Conservation (phyloP, 31 red algal species). For the Porphyra umbilicalis region DNA sequence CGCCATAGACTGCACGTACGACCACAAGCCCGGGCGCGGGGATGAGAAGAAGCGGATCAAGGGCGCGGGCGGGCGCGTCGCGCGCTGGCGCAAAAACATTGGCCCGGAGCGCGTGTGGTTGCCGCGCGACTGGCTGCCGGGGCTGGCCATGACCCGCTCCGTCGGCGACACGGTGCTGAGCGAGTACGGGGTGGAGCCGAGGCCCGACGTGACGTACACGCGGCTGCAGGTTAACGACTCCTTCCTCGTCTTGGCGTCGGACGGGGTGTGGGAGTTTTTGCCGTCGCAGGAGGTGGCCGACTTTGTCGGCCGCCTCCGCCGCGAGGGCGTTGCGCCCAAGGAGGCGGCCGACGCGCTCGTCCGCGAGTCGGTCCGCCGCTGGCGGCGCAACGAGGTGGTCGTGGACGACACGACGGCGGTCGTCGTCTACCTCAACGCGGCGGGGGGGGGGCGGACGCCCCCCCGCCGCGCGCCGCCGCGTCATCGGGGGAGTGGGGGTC, state of each 20-base stretch:
- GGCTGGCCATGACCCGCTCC: constrained; percentile 90
- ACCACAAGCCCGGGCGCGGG: constrained; percentile 72
- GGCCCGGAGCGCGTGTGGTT: constrained; percentile 87
- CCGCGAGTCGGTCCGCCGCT: constrained; percentile 59
- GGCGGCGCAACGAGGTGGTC: constrained; percentile 63
- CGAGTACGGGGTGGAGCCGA: constrained; percentile 38
- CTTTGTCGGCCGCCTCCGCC: constrained; percentile 30
- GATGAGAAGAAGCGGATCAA: constrained; percentile 79
- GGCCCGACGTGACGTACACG: constrained; percentile 67
- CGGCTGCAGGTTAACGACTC: constrained; percentile 30
- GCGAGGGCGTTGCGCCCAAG: constrained; percentile 8
- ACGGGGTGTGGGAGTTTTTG: constrained; percentile 99
- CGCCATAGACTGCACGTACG: constrained; percentile 62
- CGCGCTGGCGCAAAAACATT: constrained; percentile 70
- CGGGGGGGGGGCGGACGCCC: neutral
- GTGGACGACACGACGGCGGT: constrained; percentile 95
- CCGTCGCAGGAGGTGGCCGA: constrained; percentile 55
- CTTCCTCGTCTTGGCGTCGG: constrained; percentile 70
- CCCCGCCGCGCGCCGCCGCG: neutral
- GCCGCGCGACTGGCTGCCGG: constrained; percentile 83
- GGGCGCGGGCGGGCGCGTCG: constrained; percentile 57
- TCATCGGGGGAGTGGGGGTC: neutral
- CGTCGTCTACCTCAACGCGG: constrained; percentile 35
- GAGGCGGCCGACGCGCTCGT: constrained; percentile 52
- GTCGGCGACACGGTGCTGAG: constrained; percentile 74